Conservation (phyloP, 768 basidiomycete species). For the Leccinum subtestaceum region DNA sequence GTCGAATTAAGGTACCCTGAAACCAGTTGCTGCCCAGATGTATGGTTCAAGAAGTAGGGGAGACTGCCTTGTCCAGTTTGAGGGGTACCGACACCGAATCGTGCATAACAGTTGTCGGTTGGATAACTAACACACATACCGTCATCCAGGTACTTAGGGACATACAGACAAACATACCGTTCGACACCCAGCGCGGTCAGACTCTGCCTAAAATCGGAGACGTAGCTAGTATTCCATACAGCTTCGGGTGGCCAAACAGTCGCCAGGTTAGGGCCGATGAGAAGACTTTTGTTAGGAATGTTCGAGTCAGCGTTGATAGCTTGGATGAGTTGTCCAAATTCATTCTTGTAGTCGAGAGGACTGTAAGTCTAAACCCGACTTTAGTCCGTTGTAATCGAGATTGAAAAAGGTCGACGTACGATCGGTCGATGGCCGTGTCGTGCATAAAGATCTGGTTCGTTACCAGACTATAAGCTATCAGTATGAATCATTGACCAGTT, state of each 20-base stretch:
- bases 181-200: conserved; percentile 52
- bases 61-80: conserved; percentile 48
- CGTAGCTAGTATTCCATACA: conserved; percentile 52
- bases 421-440: conserved; percentile 36
- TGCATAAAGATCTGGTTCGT: conserved; percentile 77
- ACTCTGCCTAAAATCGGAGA: conserved; percentile 40
- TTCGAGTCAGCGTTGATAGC: conserved; percentile 41
- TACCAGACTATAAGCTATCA: conserved; percentile 49
- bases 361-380: conserved; percentile 10
- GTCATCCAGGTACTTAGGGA: neutral
- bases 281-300: conserved; percentile 42
- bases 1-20: conserved; percentile 50
- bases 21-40: conserved; percentile 46
- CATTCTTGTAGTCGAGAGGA: conserved; percentile 45
- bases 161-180: conserved; percentile 35
- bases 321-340: conserved; percentile 48
- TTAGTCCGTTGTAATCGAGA: neutral
- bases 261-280: conserved; percentile 66
- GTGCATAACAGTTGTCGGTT: conserved; percentile 58
- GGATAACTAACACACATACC: conserved; percentile 46
- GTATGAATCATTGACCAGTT: neutral
- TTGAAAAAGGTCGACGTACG: neutral
- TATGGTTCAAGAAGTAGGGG: conserved; percentile 50
- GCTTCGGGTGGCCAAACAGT: conserved; percentile 51
- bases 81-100: conserved; percentile 40